Evolutionary conservation across 345 rosid genomes (phyloP).

Genomic region (Erucastrum elatum): DNA sequence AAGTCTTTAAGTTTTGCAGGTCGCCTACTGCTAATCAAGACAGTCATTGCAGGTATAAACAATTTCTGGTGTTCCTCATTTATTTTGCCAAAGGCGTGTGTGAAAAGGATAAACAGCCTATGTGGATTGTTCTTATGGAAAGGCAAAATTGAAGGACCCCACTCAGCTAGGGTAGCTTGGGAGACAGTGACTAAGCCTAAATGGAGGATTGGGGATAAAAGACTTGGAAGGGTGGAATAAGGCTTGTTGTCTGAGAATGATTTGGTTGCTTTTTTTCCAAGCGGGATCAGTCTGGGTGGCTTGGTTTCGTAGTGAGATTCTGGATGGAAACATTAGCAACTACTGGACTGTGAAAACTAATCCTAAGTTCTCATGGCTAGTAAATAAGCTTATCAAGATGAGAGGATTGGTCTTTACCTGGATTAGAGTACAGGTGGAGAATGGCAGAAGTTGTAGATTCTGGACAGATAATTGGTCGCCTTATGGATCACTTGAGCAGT

Average conservation of each 20-base stretch:
- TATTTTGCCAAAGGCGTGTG: neutral
- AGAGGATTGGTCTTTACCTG: neutral
- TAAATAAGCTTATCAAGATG: neutral
- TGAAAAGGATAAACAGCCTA: neutral
- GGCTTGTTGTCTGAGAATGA: neutral
- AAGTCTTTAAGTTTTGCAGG: neutral
- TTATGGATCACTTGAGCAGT: neutral
- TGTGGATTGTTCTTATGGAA: neutral
- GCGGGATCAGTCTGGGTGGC: neutral
- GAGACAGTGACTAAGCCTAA: neutral
- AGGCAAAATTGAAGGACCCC: too few relatives aligned
- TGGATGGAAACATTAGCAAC: neutral
- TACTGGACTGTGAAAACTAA: neutral
- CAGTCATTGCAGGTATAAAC: neutral
- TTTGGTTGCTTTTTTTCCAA: neutral
- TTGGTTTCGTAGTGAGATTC: neutral
- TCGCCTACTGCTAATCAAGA: neutral
- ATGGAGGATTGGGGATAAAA: neutral
- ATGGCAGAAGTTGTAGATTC: neutral
- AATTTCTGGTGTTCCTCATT: neutral
- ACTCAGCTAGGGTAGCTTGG: too few relatives aligned
- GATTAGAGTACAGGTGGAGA: neutral
- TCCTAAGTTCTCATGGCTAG: neutral
- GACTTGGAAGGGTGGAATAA: neutral
- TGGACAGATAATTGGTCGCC: neutral